phyloP scores from a whole-genome alignment of 768 basidiomycete species.

The Trametes punicea region DNA sequence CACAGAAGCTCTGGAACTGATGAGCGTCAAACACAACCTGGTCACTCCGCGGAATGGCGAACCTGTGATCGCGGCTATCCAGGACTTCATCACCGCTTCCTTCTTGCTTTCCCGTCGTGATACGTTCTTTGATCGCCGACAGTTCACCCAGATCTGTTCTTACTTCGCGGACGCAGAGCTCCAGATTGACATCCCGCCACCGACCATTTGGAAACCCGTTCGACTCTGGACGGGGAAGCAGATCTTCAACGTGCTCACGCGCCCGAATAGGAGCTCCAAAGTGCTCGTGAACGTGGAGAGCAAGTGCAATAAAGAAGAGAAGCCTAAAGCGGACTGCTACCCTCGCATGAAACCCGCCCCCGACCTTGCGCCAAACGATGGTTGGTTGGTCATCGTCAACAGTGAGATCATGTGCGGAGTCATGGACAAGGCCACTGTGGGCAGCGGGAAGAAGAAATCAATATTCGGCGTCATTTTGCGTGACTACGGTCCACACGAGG shows the following conservation, averaged over 20 bases:
- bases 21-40: constrained; percentile 95
- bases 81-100: constrained; percentile 99
- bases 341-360: constrained; percentile 62
- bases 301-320: constrained; percentile 89
- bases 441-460: constrained; percentile 98
- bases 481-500: constrained; percentile 94
- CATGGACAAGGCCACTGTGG: constrained; percentile 98
- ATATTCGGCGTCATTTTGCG: constrained; percentile 97
- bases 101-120: constrained; percentile 93
- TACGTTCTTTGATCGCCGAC: constrained; percentile 86
- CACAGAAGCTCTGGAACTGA: constrained; percentile 94
- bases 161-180: constrained; percentile 89
- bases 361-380: constrained; percentile 95
- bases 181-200: constrained; percentile 94
- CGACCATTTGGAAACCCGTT: constrained; percentile 89
- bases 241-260: constrained; percentile 96
- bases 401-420: constrained; percentile 99
- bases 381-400: constrained; percentile 95
- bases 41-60: constrained; percentile 98
- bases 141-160: constrained; percentile 95
- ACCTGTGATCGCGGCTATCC: constrained; percentile 98
- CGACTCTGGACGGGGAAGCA: constrained; percentile 98
- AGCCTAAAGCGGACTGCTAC: constrained; percentile 61
- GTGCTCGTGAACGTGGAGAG: constrained; percentile 94
- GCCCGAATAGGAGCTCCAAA: constrained; percentile 79